Evolutionary conservation across 2,329 filamentous ascomycete species (phyloP).

Genomic region (Metarhizium anisopliae): DNA sequence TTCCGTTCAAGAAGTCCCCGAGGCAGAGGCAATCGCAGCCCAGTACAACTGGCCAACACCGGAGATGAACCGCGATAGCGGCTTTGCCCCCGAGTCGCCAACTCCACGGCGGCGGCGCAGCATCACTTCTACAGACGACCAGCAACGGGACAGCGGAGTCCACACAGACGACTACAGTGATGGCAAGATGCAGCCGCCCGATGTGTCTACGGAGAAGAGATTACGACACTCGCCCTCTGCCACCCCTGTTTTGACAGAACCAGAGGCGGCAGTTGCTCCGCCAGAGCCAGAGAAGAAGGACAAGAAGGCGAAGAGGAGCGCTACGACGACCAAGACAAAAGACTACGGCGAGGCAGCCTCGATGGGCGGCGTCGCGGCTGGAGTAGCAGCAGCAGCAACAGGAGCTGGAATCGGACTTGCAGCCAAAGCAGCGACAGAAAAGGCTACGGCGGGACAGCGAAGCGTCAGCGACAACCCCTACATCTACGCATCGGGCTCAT

Average conservation of each 20-base stretch:
- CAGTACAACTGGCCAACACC: conserved; percentile 15
- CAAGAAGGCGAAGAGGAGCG: conserved; percentile 9
- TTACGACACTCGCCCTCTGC: conserved; percentile 23
- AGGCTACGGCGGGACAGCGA: conserved; percentile 11
- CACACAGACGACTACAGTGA: conserved; percentile 42
- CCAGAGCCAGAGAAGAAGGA: conserved; percentile 35
- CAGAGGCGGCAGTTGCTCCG: conserved; percentile 24
- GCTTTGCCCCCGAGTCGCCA: conserved; percentile 32
- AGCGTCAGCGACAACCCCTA: conserved; percentile 7
- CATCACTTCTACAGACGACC: conserved; percentile 22
- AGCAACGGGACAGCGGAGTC: conserved; percentile 46
- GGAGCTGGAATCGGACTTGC: not conserved
- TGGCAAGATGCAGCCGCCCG: conserved; percentile 15
- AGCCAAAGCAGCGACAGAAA: not conserved
- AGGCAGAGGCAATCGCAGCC: conserved; percentile 30
- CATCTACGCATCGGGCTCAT: not conserved
- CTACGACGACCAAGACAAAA: conserved; percentile 10
- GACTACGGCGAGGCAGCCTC: conserved; percentile 19
- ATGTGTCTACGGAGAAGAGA: conserved; percentile 17
- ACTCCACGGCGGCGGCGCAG: conserved; percentile 27
- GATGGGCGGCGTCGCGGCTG: not conserved
- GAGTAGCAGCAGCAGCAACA: not conserved
- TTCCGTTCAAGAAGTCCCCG: conserved; percentile 41
- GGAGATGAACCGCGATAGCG: conserved; percentile 29
- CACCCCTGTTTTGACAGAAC: conserved; percentile 32